Conservation (phyloP, 139 green algal genomes). For the Tetraselmis chui region DNA sequence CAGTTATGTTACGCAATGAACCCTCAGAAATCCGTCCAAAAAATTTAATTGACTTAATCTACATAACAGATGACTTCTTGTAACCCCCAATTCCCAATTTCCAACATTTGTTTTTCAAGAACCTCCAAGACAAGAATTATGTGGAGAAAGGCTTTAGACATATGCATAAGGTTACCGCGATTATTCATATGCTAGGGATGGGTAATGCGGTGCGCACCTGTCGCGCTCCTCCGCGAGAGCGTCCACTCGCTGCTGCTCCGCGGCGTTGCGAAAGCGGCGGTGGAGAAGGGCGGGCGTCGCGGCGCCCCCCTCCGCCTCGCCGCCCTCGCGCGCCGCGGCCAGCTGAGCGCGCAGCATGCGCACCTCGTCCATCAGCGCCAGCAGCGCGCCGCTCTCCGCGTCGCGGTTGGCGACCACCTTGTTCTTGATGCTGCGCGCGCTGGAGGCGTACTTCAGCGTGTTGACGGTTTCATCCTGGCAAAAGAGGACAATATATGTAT, state of each 20-base stretch:
- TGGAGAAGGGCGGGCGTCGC: not conserved
- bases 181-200: too few relatives aligned
- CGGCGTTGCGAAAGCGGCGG: not conserved
- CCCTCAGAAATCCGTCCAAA: too few relatives aligned
- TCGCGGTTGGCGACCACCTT: slow-evolving; percentile 5
- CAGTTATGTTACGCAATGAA: too few relatives aligned
- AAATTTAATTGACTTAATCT: too few relatives aligned
- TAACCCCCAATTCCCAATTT: too few relatives aligned
- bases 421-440: slow-evolving; percentile 18
- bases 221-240: not conserved
- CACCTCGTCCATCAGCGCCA: slow-evolving; percentile 7
- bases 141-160: too few relatives aligned
- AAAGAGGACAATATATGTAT: too few relatives aligned
- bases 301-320: not conserved
- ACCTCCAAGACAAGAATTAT: too few relatives aligned
- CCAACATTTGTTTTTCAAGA: too few relatives aligned
- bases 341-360: not conserved
- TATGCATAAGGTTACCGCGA: too few relatives aligned
- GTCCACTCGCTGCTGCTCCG: not conserved
- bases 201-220: too few relatives aligned
- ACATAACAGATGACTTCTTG: too few relatives aligned
- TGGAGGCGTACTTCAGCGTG: slow-evolving; percentile 11
- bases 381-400: not conserved
- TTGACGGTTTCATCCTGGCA: slow-evolving; percentile 13
- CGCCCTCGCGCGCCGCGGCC: not conserved